These are phyloP conservation scores for Zygotorulaspora danielsina DNA, from an alignment of 805 yeast genomes.

Conservation along the genomic window DNA sequence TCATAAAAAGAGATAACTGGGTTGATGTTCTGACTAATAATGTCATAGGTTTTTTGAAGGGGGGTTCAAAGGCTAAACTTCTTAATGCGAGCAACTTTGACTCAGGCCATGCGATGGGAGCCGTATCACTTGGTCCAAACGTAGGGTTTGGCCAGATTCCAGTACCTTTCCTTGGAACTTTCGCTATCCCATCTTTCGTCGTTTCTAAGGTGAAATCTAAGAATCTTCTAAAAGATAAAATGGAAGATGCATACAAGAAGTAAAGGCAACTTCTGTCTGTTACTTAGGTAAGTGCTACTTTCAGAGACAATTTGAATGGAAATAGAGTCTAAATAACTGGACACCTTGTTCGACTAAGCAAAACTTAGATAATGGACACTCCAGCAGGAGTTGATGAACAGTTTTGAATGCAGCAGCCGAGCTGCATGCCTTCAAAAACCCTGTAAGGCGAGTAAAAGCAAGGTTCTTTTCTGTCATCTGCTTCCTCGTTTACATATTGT, in stretches of 20 bases:
- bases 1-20: constrained; percentile 12
- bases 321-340: too few relatives aligned
- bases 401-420: too few relatives aligned
- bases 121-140: constrained; percentile 7
- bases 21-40: constrained; percentile 5
- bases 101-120: constrained; percentile 1
- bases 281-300: too few relatives aligned
- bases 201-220: constrained; percentile 2
- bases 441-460: too few relatives aligned
- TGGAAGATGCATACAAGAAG: constrained; percentile 4
- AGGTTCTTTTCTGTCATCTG: too few relatives aligned
- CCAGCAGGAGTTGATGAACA: too few relatives aligned
- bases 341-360: too few relatives aligned
- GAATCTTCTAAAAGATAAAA: constrained; percentile 3
- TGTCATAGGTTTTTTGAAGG: constrained; percentile 3
- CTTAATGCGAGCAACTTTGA: neutral
- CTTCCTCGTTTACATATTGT: too few relatives aligned
- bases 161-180: constrained; percentile 3
- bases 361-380: too few relatives aligned
- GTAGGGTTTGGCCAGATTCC: constrained; percentile 7
- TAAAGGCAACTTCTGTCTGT: too few relatives aligned
- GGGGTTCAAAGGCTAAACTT: constrained; percentile 1
- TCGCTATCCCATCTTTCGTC: constrained; percentile 4
- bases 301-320: too few relatives aligned
- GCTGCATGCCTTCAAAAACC: too few relatives aligned